Evolutionary conservation across 2,329 filamentous ascomycete genomes (phyloP), one percentile per base, ranked within the genome.

Genomic region (Cryphonectria carpinicola): DNA sequence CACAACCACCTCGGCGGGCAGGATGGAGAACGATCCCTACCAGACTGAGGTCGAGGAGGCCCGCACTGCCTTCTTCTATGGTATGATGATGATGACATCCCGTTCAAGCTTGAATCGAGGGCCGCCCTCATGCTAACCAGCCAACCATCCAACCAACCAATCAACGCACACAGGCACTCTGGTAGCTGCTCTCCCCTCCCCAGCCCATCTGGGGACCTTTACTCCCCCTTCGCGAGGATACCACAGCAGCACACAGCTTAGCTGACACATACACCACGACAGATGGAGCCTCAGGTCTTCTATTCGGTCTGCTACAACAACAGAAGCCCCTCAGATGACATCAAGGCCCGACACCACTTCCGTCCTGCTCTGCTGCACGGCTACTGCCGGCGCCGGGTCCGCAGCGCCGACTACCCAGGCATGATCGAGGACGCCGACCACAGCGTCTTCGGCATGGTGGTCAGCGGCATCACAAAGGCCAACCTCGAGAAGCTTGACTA

Each of bases 271-370:
- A 10, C 6, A 8, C 1, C 19, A 46, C 41, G 6, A 43, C 64
- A 86, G 78, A 98, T 98, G 94, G 92, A 91, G n/a, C 89, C 92
- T 0, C 89, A 92, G 77, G 90, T 98, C 76, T 93, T 98, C 75
- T 92, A 92, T 82, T 92, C 92, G 46, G 94, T 97, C 60, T 93
- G 93, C 80, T 93, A 95, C 81, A 88, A 90, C 74, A 81, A 82
- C 11, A 79, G 82, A 22, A 76, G 79, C 6, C 84, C 85, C 73
- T 77, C 88, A 77, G 49, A 86, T 79, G 77, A 84, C 79, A 79
- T 87, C 52, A 77, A 82, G 69, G 79, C 88, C 63, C 83, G 95
- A 49, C 88, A 88, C 73, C 87, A 80, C 0, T 89, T 94, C 78
- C 85, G 85, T 0, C 93, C 94, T 0, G 95, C 95, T 19, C 82